phyloP scores from a whole-genome alignment of 495 filamentous ascomycete species.

The Aspergillus saccharolyticus region DNA sequence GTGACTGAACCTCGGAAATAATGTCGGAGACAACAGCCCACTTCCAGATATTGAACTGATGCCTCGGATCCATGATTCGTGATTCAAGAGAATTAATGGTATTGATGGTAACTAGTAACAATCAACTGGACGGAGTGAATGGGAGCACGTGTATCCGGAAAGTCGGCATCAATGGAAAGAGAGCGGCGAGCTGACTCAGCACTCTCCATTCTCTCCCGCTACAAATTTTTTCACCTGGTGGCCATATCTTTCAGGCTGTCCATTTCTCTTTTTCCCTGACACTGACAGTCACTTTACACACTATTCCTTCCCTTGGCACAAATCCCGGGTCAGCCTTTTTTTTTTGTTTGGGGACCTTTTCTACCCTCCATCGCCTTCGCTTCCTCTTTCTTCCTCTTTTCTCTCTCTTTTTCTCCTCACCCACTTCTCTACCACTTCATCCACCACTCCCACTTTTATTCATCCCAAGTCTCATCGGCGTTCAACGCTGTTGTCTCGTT shows the following conservation, averaged over 20 bases:
- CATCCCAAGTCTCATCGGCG: slow-evolving; percentile 12
- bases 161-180: not conserved
- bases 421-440: slow-evolving; percentile 5
- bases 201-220: not conserved
- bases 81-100: no score
- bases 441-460: not conserved
- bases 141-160: not conserved
- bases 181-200: not conserved
- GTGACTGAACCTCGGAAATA: not conserved
- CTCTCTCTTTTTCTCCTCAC: slow-evolving; percentile 7
- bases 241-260: not conserved
- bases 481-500: slow-evolving; percentile 13
- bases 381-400: slow-evolving; percentile 12
- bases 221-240: not conserved
- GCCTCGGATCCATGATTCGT: no score
- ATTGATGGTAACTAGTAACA: not conserved
- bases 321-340: slow-evolving; percentile 13
- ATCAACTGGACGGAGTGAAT: not conserved
- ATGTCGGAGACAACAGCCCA: no score
- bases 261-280: not conserved
- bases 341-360: slow-evolving; percentile 11
- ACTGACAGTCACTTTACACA: no score
- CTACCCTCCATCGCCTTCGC: slow-evolving; percentile 3
- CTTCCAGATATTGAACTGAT: no score
- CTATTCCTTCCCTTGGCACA: slow-evolving; percentile 14